Conservation (phyloP, 1,284 basidiomycete species). For the Laetiporus sulphureus region DNA sequence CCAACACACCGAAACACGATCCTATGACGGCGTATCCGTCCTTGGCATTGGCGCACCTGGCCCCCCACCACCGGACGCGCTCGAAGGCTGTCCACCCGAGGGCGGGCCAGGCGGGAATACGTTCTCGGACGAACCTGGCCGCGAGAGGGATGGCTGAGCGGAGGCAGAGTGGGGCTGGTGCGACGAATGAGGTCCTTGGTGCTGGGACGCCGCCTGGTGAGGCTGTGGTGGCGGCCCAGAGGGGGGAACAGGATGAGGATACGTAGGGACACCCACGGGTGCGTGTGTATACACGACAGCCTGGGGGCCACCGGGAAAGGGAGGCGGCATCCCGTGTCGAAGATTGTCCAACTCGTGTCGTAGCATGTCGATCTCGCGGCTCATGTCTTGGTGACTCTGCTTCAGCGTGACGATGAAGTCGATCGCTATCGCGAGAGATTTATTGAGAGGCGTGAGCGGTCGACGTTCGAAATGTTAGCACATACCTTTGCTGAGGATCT, state of each 20-base stretch:
- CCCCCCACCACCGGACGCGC: conserved; percentile 26
- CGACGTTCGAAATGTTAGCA: neutral
- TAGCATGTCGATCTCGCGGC: conserved; percentile 70
- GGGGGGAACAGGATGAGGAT: conserved; percentile 29
- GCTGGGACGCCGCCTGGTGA: conserved; percentile 30
- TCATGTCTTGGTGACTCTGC: conserved; percentile 67
- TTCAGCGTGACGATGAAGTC: conserved; percentile 81
- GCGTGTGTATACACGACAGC: conserved; percentile 47
- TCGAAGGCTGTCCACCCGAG: conserved; percentile 24
- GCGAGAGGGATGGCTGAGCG: conserved; percentile 24
- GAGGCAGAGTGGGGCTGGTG: conserved; percentile 19
- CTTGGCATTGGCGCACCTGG: conserved; percentile 11
- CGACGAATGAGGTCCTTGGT: conserved; percentile 30
- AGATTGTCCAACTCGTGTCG: conserved; percentile 66
- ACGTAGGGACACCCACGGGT: conserved; percentile 24
- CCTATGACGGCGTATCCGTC: conserved; percentile 24
- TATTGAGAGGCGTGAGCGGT: neutral
- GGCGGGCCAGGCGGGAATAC: conserved; percentile 35
- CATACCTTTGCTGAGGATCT: conserved; percentile 88
- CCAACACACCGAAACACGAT: neutral
- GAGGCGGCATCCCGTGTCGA: conserved; percentile 49
- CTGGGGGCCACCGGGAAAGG: conserved; percentile 46
- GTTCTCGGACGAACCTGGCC: conserved; percentile 43
- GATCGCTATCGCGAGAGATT: conserved; percentile 51
- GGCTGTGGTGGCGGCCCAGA: conserved; percentile 29